Percentiles rank a stretch among this genome's conserved stretches.
Conservation (phyloP, 2,329 filamentous ascomycete species). For the Pseudogymnoascus sp. region DNA sequence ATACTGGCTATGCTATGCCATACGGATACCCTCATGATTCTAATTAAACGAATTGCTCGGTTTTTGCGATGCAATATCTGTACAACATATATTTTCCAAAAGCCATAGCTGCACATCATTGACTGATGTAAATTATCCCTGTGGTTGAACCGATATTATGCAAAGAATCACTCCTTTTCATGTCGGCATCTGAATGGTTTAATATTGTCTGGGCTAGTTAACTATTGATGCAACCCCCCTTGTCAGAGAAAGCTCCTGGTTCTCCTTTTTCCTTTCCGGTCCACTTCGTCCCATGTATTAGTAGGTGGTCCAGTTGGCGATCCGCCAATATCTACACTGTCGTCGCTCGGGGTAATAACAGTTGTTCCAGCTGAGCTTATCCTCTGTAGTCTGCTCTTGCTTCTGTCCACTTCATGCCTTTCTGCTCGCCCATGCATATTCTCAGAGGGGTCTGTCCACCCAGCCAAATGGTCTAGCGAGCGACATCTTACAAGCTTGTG, state of each 20-base stretch:
- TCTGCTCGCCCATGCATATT: neutral
- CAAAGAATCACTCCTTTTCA: neutral
- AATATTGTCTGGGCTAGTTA: neutral
- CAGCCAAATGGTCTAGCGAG: neutral
- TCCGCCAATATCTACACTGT: conserved; percentile 27
- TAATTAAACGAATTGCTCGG: conserved; percentile 8
- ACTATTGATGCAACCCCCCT: too few species aligned
- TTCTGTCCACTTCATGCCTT: neutral
- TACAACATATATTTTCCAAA: neutral
- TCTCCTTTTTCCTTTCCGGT: conserved; percentile 16
- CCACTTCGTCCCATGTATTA: neutral
- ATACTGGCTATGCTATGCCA: conserved; percentile 4
- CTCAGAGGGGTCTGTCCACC: neutral
- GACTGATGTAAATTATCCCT: neutral
- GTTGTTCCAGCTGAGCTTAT: conserved; percentile 27
- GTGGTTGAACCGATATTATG: neutral
- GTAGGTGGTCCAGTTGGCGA: conserved; percentile 15
- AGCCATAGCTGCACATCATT: neutral
- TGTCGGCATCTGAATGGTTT: too few species aligned
- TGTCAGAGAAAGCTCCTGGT: conserved; percentile 21
- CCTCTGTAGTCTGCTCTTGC: conserved; percentile 18
- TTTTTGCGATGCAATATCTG: neutral
- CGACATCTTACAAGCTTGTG: neutral
- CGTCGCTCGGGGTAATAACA: conserved; percentile 22
- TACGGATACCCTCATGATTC: conserved; percentile 7